These are phyloP conservation scores for Letharia columbiana DNA, from an alignment of 495 filamentous ascomycete genomes.

Conservation along the genomic window DNA sequence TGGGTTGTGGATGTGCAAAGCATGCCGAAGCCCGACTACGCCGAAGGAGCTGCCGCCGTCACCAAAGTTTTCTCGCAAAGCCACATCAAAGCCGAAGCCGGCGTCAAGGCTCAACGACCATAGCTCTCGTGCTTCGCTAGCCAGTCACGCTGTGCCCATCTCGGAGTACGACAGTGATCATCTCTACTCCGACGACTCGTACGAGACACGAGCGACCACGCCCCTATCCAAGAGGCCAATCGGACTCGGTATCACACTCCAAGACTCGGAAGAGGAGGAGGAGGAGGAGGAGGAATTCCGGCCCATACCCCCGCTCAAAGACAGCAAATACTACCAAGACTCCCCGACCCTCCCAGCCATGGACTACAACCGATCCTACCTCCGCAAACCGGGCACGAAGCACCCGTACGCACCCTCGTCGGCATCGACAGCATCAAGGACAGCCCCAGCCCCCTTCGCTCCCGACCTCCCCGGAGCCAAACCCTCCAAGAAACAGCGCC, in stretches of 20 bases:
- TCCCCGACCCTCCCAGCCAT: background rate
- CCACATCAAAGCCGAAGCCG: background rate
- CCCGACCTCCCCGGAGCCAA: background rate
- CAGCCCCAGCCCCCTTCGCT: background rate
- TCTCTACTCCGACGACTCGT: conserved; percentile 1
- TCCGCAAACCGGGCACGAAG: background rate
- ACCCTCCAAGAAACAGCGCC: background rate
- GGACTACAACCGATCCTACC: background rate
- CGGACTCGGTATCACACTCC: background rate
- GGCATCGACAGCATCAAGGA: background rate
- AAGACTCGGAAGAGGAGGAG: background rate
- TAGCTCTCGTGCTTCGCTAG: background rate
- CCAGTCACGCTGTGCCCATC: background rate
- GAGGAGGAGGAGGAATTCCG: background rate
- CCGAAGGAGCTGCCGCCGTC: conserved; percentile 15
- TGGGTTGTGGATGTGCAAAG: conserved; percentile 11
- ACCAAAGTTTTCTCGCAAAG: background rate
- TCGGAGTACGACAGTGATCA: background rate
- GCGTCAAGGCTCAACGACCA: background rate
- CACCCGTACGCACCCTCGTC: background rate
- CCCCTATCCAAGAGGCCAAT: background rate
- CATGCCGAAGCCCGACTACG: conserved; percentile 3
- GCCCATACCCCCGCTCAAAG: background rate
- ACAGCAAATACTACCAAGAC: background rate
- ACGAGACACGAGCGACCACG: background rate